phyloP scores from a whole-genome alignment of 2,329 filamentous ascomycete genomes.

The Trichophyton schoenleinii region DNA sequence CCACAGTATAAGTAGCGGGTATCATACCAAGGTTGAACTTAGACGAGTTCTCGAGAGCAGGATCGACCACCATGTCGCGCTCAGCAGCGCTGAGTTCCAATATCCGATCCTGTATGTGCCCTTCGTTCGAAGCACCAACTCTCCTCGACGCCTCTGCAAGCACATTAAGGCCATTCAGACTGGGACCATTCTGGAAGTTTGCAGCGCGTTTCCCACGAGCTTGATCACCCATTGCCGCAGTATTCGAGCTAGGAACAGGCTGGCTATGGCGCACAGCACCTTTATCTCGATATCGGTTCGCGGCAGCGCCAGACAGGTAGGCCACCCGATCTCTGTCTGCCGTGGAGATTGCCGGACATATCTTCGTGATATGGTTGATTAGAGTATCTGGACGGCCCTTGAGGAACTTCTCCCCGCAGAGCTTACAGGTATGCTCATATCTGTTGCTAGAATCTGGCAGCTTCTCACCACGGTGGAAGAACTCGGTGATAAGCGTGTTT shows the following conservation, averaged over 20 bases:
- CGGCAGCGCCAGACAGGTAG: constrained; percentile 44
- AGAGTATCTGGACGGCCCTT: constrained; percentile 80
- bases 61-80: constrained; percentile 29
- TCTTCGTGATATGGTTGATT: constrained; percentile 69
- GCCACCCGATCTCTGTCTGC: constrained; percentile 64
- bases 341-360: constrained; percentile 66
- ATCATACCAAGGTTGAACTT: constrained; percentile 8
- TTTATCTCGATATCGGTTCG: constrained; percentile 11
- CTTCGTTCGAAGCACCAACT: constrained; percentile 45
- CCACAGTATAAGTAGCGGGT: background rate
- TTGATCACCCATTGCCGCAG: constrained; percentile 21
- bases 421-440: constrained; percentile 82
- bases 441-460: constrained; percentile 81
- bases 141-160: constrained; percentile 78
- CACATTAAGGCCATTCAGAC: constrained; percentile 72
- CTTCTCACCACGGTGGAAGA: constrained; percentile 77
- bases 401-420: constrained; percentile 76
- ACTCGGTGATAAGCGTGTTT: constrained; percentile 73
- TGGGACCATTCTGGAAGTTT: constrained; percentile 18
- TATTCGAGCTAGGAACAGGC: background rate
- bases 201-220: constrained; percentile 34
- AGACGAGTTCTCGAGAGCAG: constrained; percentile 26
- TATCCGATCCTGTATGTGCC: constrained; percentile 31
- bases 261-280: constrained; percentile 26
- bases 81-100: constrained; percentile 14